A percentile compares a stretch with the other conserved stretches of the same genome.
These are phyloP conservation scores for Rhynchospora pubera DNA, from an alignment of 176 grass and related monocot species.

Conservation along the genomic window DNA sequence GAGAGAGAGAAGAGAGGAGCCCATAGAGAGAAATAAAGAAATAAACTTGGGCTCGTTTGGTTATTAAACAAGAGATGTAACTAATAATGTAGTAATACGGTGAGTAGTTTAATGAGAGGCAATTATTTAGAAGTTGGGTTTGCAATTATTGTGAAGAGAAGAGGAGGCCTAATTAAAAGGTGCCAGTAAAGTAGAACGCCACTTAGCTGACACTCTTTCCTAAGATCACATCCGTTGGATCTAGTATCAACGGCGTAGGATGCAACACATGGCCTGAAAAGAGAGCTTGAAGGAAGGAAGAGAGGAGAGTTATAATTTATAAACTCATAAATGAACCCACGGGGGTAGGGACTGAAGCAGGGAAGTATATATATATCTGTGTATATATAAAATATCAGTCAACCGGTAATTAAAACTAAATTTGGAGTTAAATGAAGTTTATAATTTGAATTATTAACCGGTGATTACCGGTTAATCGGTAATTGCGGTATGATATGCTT, in stretches of 20 bases:
- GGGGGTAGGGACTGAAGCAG: neutral
- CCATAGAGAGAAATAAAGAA: slow-evolving; percentile 3
- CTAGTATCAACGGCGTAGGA: neutral
- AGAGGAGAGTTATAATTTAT: neutral
- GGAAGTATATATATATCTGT: neutral
- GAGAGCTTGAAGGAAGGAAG: neutral
- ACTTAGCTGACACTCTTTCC: neutral
- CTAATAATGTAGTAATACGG: slow-evolving; percentile 3
- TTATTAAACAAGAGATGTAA: neutral
- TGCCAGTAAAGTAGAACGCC: slow-evolving; percentile 10
- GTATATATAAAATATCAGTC: slow-evolving; percentile 1
- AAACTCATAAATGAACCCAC: neutral
- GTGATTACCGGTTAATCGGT: neutral
- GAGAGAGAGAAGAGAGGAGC: neutral
- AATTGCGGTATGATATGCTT: slow-evolving; percentile 4
- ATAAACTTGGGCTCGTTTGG: neutral
- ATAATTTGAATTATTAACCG: neutral
- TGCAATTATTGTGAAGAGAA: slow-evolving; percentile 1
- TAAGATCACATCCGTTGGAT: neutral
- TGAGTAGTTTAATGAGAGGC: slow-evolving; percentile 11
- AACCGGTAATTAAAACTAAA: neutral
- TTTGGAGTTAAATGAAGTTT: neutral
- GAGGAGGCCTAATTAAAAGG: neutral
- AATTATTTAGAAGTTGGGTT: neutral
- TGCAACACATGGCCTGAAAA: neutral